A percentile compares a stretch with the other conserved stretches of the same genome.
Evolutionary conservation across 192 early-diverging fungal species (phyloP).

Genomic region (Entomortierella lignicola): DNA sequence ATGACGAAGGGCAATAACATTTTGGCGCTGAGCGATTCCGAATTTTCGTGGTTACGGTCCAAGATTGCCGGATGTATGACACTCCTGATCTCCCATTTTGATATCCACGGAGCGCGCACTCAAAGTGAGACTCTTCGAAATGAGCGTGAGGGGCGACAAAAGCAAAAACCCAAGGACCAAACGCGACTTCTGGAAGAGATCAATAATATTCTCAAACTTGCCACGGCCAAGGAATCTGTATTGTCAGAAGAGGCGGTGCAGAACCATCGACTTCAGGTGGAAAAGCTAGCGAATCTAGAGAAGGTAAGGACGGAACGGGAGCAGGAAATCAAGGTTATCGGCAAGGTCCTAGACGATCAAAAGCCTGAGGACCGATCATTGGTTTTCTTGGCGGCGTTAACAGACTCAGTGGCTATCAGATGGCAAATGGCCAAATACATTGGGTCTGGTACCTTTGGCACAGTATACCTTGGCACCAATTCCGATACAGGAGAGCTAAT

Average conservation of each 20-base stretch:
- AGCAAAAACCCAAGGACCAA: constrained; percentile 31
- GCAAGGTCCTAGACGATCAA: constrained; percentile 83
- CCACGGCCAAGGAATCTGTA: constrained; percentile 24
- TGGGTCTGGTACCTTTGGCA: constrained; percentile 89
- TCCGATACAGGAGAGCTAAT: constrained; percentile 85
- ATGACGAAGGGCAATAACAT: constrained; percentile 80
- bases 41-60: constrained; percentile 76
- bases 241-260: constrained; percentile 54
- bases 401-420: constrained; percentile 81
- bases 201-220: constrained; percentile 41
- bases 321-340: constrained; percentile 68
- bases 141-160: constrained; percentile 40
- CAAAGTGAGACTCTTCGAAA: constrained; percentile 50
- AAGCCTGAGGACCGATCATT: constrained; percentile 84
- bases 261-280: constrained; percentile 29
- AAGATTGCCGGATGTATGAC: constrained; percentile 85
- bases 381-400: constrained; percentile 79
- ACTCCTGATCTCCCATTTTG: constrained; percentile 84
- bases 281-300: constrained; percentile 67
- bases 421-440: constrained; percentile 90
- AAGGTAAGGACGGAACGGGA: constrained; percentile 54
- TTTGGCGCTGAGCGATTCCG: constrained; percentile 71
- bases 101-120: constrained; percentile 75
- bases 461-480: constrained; percentile 87
- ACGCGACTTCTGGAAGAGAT: constrained; percentile 40